Evolutionary conservation across 1,284 basidiomycete genomes (phyloP).

Genomic region (Pascua sp.): DNA sequence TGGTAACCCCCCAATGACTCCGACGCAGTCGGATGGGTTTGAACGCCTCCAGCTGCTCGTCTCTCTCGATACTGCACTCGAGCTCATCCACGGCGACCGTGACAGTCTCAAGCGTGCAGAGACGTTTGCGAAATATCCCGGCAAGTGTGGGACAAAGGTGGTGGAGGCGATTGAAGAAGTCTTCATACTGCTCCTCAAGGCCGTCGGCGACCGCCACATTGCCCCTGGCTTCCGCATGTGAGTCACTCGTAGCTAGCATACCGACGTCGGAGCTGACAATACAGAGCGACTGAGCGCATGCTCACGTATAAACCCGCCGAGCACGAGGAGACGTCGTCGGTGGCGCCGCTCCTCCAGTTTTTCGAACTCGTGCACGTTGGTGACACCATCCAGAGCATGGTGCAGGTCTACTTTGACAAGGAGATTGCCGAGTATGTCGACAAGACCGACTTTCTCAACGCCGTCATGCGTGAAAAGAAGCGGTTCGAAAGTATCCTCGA

Average conservation of each 20-base stretch:
- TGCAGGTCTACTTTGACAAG: constrained; percentile 96
- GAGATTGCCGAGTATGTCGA: constrained; percentile 86
- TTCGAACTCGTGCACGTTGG: constrained; percentile 96
- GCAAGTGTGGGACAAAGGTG: constrained; percentile 73
- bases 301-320: constrained; percentile 78
- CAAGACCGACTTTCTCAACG: constrained; percentile 87
- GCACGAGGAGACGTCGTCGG: constrained; percentile 69
- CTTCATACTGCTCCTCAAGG: constrained; percentile 77
- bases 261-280: neutral
- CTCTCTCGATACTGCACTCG: constrained; percentile 83
- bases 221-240: constrained; percentile 77
- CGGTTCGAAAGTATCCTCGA: constrained; percentile 87
- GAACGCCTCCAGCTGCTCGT: constrained; percentile 79
- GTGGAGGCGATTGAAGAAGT: constrained; percentile 87
- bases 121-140: constrained; percentile 81
- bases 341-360: constrained; percentile 90
- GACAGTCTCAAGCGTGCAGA: constrained; percentile 88
- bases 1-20: constrained; percentile 7
- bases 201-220: constrained; percentile 75
- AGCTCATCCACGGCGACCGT: constrained; percentile 87
- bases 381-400: constrained; percentile 95
- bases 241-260: constrained; percentile 35
- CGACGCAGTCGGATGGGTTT: constrained; percentile 42
- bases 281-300: constrained; percentile 79
- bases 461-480: constrained; percentile 93